Evolutionary conservation across 73 alveolate genomes (phyloP), one percentile per base, ranked within the genome.

Genomic region (Urostyla sp.): DNA sequence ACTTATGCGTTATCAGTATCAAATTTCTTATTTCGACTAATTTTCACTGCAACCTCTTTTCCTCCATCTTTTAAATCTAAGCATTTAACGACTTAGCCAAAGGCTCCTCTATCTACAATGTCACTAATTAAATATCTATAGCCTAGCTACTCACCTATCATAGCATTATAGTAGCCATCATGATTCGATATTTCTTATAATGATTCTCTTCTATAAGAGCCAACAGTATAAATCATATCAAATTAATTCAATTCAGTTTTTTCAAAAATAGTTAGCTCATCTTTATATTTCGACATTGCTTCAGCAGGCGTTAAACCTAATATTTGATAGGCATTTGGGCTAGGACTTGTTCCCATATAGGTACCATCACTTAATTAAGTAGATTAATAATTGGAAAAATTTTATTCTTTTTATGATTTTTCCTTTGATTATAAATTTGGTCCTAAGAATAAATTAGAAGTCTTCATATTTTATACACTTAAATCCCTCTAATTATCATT

Each of bases 1-100:
- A 72, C 88, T 45, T 54, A 40, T 0, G 96, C 92, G 51, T 92
- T 90, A 13, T 77, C 77, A 59, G 24, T 32, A 36, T 54, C 75
- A 58, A 59, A 59, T 34, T 44, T 57, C 48, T 77, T 77, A 35
- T 77, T 77, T 45, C 66, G 57, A 24, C 51, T 59, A 45, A 77
- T 59, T 45, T 77, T 77, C 2, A 77, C 15, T 13, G 88, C 88
- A 4, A 77, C 88, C 18, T 32, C 76, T 36, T 67, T 40, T 24
- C 45, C 34, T 13, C 27, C 31, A n/a, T 77, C 60, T 18, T 77
- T 59, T 55, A 4, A 20, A 51, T 77, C 88, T 1, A 40, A 15
- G 32, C 74, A 37, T 43, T 72, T 82, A 24, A 72, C 81, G 8
- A 85, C 94, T 46, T 85, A 76, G 13, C 94, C 94, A 66, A 85